Conservation (phyloP, 2,329 filamentous ascomycete species). For the Botrytis deweyae region DNA sequence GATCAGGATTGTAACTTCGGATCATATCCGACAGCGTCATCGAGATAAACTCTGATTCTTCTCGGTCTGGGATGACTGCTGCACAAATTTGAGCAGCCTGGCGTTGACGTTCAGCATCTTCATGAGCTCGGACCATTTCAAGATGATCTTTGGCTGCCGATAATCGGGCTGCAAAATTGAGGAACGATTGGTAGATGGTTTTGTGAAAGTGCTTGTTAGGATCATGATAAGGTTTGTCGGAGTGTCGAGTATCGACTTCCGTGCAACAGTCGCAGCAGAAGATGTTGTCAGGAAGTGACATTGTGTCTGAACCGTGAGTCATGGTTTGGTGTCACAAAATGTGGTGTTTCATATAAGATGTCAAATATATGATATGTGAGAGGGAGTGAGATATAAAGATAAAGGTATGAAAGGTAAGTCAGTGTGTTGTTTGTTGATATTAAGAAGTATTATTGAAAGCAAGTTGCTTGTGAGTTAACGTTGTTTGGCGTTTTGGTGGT, state of each 20-base stretch:
- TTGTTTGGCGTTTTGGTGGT: neutral
- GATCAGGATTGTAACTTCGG: conserved; percentile 13
- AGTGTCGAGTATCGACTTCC: neutral
- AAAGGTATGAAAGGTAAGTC: conserved; percentile 4
- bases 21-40: conserved; percentile 12
- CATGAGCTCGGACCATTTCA: neutral
- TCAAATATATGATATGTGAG: neutral
- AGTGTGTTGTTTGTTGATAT: neutral
- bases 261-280: conserved; percentile 19
- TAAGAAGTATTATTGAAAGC: neutral
- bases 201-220: conserved; percentile 20
- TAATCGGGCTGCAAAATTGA: conserved; percentile 14
- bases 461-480: neutral
- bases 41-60: neutral
- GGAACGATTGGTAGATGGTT: conserved; percentile 20
- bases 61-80: neutral
- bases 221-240: conserved; percentile 20
- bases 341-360: neutral
- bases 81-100: neutral
- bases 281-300: conserved; percentile 11
- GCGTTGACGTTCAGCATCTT: neutral
- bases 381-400: neutral
- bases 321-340: conserved; percentile 4
- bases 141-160: neutral
- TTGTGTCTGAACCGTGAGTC: conserved; percentile 5